Evolutionary conservation across 2,329 filamentous ascomycete species (phyloP), one percentile per base, ranked within the genome.

Genomic region (Escovopsis sp.): DNA sequence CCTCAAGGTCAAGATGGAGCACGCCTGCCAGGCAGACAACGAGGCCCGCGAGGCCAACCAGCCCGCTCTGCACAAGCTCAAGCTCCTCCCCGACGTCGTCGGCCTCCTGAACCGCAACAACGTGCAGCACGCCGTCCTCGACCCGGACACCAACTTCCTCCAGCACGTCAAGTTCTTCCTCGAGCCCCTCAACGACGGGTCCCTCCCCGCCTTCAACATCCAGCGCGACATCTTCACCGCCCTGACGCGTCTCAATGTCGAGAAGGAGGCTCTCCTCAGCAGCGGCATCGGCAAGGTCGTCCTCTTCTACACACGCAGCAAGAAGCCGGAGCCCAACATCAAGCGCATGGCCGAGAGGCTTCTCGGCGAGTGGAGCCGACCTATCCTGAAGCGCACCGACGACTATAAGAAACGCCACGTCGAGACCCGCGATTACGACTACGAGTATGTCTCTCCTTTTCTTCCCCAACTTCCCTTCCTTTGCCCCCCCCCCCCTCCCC

Each of bases 81-180:
- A 87, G 61, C 79, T 98, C 46, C 74, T 98, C 13, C 87, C 88
- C 2, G 80, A 94, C 54, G 90, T 98, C 12, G 78, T 87, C 32
- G 76, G 77, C 30, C 68, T 96, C 15, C 70, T 98, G 40, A 94
- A 92, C 56, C 82, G 86, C 49, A 93, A 88, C 57, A 85, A 82
- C 36, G 74, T 88, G 19, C 83, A 82, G 51, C 70, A 84, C 46
- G 80, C 82, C 21, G 77, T 96, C 34, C 76, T 94, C 28, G 88
- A 94, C 46, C 88, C 88, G 0, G 90, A 98, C 51, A 92, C 81
- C 52, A 94, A 96, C 61, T 80, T 98, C 42, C 65, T 98, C 27
- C 85, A 93, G 58, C 83, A 87, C 12, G 85, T 98, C 50, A 86
- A 88, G 53, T 96, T 93, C 69, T 96, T 96, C 68, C 72, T 98